Conservation (phyloP, 768 basidiomycete species). For the Boletus vinaceobasis region DNA sequence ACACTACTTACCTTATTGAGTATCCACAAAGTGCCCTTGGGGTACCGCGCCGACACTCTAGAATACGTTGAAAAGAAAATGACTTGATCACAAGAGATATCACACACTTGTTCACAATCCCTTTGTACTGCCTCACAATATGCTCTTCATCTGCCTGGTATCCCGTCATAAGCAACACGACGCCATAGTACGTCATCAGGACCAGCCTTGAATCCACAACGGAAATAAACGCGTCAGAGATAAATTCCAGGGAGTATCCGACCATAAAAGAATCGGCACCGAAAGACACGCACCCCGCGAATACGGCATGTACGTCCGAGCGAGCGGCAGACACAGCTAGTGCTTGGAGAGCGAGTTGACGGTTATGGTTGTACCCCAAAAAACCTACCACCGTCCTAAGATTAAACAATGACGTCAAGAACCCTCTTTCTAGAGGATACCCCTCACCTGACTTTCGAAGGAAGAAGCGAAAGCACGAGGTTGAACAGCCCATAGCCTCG, state of each 20-base stretch:
- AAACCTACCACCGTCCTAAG: conserved; percentile 67
- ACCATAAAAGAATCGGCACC: not conserved
- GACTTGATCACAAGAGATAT: not conserved
- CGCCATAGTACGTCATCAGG: conserved; percentile 77
- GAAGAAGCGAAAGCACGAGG: conserved; percentile 72
- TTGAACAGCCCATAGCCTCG: conserved; percentile 69
- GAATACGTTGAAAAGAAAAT: not conserved
- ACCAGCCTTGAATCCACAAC: conserved; percentile 48
- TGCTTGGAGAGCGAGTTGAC: conserved; percentile 63
- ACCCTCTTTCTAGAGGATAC: not conserved
- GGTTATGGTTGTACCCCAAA: conserved; percentile 72
- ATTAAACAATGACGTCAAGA: not conserved
- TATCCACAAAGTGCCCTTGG: conserved; percentile 69
- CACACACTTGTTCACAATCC: conserved; percentile 62
- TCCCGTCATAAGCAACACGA: conserved; percentile 65
- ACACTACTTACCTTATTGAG: conserved; percentile 52
- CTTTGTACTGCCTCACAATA: conserved; percentile 58
- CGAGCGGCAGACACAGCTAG: conserved; percentile 64
- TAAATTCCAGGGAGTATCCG: not conserved
- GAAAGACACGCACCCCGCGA: conserved; percentile 56
- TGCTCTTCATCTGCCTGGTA: conserved; percentile 72
- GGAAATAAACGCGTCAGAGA: not conserved
- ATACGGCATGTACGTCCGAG: conserved; percentile 70
- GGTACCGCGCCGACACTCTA: conserved; percentile 57
- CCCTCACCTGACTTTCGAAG: conserved; percentile 63